These are phyloP conservation scores for Vitis hybrid DNA, from an alignment of 177 flowering plant species.

Conservation along the genomic window DNA sequence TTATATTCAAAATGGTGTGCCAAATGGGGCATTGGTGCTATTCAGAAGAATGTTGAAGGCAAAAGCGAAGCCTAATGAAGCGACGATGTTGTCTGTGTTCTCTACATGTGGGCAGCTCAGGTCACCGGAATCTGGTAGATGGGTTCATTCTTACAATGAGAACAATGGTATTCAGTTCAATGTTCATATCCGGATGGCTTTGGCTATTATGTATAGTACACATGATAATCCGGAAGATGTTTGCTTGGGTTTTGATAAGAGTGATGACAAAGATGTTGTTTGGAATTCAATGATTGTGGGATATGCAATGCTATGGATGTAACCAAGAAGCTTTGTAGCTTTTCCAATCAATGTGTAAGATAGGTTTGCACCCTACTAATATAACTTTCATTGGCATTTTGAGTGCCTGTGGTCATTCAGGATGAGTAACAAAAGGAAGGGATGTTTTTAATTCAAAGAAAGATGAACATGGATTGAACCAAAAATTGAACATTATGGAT, in stretches of 20 bases:
- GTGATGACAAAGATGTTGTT: constrained; percentile 56
- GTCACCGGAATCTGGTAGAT: constrained; percentile 63
- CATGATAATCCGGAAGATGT: constrained; percentile 86
- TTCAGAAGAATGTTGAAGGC: constrained; percentile 57
- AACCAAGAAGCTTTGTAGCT: constrained; percentile 52
- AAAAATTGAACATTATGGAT: constrained; percentile 86
- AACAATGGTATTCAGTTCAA: constrained; percentile 36
- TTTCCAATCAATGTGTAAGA: constrained; percentile 46
- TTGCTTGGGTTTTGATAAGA: constrained; percentile 52
- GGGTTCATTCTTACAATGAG: constrained; percentile 71
- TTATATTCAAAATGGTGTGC: constrained; percentile 57
- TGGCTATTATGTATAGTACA: constrained; percentile 81
- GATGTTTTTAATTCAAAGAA: constrained; percentile 55
- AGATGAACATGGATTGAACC: constrained; percentile 56
- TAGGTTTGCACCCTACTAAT: constrained; percentile 49
- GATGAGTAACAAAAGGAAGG: constrained; percentile 61
- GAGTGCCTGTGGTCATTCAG: constrained; percentile 76
- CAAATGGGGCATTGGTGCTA: constrained; percentile 49
- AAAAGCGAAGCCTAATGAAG: constrained; percentile 50
- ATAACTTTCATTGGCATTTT: constrained; percentile 76
- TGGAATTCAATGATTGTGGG: constrained; percentile 87
- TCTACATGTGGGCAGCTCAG: constrained; percentile 84
- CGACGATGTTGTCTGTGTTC: constrained; percentile 60
- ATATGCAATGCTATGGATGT: constrained; percentile 71
- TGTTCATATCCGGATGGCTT: constrained; percentile 61